A percentile compares a stretch with the other conserved stretches of the same genome.
phyloP scores from a whole-genome alignment of 441 rosid species.

The Gossypium schwendimanii region DNA sequence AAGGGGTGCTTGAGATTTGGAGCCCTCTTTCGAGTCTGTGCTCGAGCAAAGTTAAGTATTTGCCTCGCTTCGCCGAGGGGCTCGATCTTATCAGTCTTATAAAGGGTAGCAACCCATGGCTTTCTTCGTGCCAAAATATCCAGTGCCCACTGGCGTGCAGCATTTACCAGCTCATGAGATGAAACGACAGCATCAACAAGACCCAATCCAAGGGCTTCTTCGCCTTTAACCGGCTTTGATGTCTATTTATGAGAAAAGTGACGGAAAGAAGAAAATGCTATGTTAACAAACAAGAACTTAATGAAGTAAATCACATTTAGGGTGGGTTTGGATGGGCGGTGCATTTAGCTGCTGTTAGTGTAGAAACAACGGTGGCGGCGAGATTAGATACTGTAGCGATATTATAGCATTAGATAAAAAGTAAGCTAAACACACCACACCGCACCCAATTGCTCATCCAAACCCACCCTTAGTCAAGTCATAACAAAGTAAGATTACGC shows the following conservation, averaged over 20 bases:
- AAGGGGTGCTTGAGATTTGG: constrained; percentile 82
- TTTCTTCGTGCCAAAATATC: constrained; percentile 62
- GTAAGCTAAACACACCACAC: no score
- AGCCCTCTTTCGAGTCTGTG: constrained; percentile 60
- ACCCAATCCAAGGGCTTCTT: constrained; percentile 68
- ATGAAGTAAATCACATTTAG: neutral
- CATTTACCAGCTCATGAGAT: constrained; percentile 47
- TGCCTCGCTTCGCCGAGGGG: constrained; percentile 92
- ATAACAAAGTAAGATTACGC: constrained; percentile 8
- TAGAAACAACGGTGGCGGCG: no score
- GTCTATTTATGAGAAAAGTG: constrained; percentile 36
- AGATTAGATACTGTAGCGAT: no score
- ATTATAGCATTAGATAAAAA: no score
- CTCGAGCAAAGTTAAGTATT: constrained; percentile 81
- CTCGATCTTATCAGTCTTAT: constrained; percentile 75
- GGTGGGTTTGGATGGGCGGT: no score
- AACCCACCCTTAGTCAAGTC: neutral
- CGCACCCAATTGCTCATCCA: no score
- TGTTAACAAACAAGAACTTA: constrained; percentile 1
- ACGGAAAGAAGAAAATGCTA: neutral
- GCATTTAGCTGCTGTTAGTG: no score
- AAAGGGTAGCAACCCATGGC: constrained; percentile 79
- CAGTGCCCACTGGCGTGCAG: constrained; percentile 81
- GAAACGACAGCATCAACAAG: constrained; percentile 79
- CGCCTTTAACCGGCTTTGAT: constrained; percentile 72